phyloP scores from a whole-genome alignment of 441 rosid genomes.

The Metrosideros polymorpha region DNA sequence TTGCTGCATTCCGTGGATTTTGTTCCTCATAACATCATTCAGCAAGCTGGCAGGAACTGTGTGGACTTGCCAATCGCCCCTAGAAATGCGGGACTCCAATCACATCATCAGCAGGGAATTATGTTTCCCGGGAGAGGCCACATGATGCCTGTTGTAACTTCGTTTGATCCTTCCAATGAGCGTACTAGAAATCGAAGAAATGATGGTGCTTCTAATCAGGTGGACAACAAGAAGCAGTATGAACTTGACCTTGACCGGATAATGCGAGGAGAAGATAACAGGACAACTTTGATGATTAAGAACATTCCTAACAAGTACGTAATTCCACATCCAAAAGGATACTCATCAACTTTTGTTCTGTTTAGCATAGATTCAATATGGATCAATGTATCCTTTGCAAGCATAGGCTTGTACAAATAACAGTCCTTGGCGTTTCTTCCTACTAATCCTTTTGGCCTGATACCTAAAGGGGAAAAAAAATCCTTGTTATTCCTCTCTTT shows the following conservation, averaged over 20 bases:
- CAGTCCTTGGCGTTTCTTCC: background rate
- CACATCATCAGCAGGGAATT: conserved; percentile 35
- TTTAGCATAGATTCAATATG: background rate
- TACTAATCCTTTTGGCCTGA: background rate
- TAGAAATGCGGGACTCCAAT: conserved; percentile 30
- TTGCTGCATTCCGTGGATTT: conserved; percentile 31
- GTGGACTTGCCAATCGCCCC: conserved; percentile 24
- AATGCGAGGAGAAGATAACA: conserved; percentile 44
- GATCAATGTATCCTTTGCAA: background rate
- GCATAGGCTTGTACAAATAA: background rate
- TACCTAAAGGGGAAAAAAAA: background rate
- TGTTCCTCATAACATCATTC: conserved; percentile 26
- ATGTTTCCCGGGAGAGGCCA: conserved; percentile 31
- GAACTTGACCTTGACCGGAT: conserved; percentile 60
- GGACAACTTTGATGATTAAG: conserved; percentile 76
- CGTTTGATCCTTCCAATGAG: conserved; percentile 40
- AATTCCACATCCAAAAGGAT: background rate
- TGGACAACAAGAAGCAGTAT: conserved; percentile 54
- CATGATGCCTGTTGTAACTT: conserved; percentile 22
- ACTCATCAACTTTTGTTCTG: background rate
- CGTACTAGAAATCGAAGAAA: conserved; percentile 49
- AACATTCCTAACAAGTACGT: conserved; percentile 78
- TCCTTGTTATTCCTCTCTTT: background rate
- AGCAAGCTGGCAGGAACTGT: conserved; percentile 25
- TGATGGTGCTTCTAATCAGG: conserved; percentile 39